Percentiles rank a stretch among this genome's conserved stretches.
These are phyloP conservation scores for Penicillium sp. DNA, from an alignment of 2,329 filamentous ascomycete species.

Conservation along the genomic window DNA sequence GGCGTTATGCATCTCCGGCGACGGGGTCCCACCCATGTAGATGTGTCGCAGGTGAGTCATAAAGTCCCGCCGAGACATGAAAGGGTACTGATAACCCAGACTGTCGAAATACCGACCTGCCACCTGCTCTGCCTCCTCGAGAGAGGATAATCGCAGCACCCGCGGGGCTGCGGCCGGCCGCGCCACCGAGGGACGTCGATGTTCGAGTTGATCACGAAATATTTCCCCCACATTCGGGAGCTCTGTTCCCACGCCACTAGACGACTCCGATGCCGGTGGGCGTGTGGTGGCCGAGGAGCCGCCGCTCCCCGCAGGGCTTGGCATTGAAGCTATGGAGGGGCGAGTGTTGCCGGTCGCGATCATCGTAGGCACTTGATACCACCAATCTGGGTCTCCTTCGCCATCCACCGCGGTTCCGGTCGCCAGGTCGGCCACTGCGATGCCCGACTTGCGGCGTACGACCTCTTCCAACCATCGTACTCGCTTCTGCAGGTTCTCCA, in stretches of 20 bases:
- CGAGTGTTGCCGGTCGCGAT: constrained; percentile 27
- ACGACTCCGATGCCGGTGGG: constrained; percentile 16
- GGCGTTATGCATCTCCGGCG: constrained; percentile 31
- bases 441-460: constrained; percentile 32
- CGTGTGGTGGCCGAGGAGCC: constrained; percentile 17
- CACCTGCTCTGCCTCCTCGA: constrained; percentile 33
- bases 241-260: constrained; percentile 26
- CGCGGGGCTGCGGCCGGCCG: constrained; percentile 30
- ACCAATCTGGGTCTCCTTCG: constrained; percentile 33
- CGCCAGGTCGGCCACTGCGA: constrained; percentile 29
- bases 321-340: constrained; percentile 17
- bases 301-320: constrained; percentile 16
- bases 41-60: constrained; percentile 31
- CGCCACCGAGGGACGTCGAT: constrained; percentile 33
- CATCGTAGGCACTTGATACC: constrained; percentile 37
- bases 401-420: constrained; percentile 33
- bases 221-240: constrained; percentile 38
- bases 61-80: constrained; percentile 33
- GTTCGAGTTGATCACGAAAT: constrained; percentile 37
- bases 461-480: constrained; percentile 38
- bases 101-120: constrained; percentile 35
- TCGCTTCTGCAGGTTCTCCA: constrained; percentile 38
- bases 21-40: constrained; percentile 31
- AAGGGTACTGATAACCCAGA: constrained; percentile 38
- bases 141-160: constrained; percentile 31